phyloP scores from a whole-genome alignment of 495 filamentous ascomycete genomes.

The Xylaria venustula region DNA sequence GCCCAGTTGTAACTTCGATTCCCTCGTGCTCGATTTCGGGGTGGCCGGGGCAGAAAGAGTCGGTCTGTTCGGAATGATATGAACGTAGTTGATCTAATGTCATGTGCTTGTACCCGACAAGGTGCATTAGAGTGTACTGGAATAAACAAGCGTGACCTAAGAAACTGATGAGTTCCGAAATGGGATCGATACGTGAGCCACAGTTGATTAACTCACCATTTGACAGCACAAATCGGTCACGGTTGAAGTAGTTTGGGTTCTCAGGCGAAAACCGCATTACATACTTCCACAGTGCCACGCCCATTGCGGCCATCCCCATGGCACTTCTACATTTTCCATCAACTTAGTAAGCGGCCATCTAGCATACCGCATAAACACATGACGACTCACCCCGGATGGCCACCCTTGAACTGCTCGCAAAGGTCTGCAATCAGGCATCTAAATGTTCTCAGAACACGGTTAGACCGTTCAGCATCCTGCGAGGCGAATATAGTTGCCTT shows the following conservation, averaged over 20 bases:
- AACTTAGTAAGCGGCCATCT: constrained; percentile 6
- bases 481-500: neutral
- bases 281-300: constrained; percentile 52
- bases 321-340: constrained; percentile 30
- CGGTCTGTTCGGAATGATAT: constrained; percentile 54
- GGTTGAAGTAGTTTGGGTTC: constrained; percentile 49
- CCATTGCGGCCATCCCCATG: constrained; percentile 58
- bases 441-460: constrained; percentile 51
- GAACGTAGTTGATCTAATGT: constrained; percentile 59
- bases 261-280: constrained; percentile 51
- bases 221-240: constrained; percentile 54
- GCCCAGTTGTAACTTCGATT: constrained; percentile 63
- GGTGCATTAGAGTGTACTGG: constrained; percentile 58
- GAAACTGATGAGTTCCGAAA: neutral
- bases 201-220: constrained; percentile 32
- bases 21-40: constrained; percentile 62
- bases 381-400: constrained; percentile 52
- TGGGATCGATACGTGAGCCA: neutral
- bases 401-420: constrained; percentile 58
- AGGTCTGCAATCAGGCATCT: constrained; percentile 58
- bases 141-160: constrained; percentile 58
- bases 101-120: constrained; percentile 58
- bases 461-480: constrained; percentile 9
- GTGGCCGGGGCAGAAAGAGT: constrained; percentile 57
- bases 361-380: neutral